Conservation (phyloP, 2,329 filamentous ascomycete species). For the Cercospora janseana region DNA sequence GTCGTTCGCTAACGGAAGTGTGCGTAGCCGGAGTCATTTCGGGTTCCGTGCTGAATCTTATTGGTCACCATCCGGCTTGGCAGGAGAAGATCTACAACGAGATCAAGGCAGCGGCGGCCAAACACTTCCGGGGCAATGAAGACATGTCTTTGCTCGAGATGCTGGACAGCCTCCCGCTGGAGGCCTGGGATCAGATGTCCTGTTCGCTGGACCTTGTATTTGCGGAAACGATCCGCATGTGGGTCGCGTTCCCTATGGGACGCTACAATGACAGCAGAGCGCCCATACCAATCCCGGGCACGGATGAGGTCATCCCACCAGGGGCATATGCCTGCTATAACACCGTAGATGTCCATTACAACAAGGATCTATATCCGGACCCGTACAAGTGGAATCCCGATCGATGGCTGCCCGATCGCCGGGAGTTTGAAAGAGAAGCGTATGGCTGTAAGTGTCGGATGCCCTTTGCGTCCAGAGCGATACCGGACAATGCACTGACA, state of each 20-base stretch:
- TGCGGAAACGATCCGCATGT: background rate
- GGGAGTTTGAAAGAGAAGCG: background rate
- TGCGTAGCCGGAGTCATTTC: no score
- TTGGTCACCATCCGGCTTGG: no score
- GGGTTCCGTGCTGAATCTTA: no score
- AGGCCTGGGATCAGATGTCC: background rate
- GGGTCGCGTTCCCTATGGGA: background rate
- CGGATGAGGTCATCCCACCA: slow-evolving; percentile 29
- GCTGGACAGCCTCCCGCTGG: background rate
- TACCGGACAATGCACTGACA: no score
- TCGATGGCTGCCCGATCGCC: background rate
- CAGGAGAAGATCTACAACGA: no score
- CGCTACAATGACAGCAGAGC: background rate
- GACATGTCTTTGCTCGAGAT: background rate
- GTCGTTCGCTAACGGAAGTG: no score
- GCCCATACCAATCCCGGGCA: background rate
- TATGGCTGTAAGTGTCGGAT: background rate
- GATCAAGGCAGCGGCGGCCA: no score
- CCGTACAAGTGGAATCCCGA: background rate
- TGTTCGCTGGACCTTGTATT: background rate
- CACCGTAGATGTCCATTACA: slow-evolving; percentile 30
- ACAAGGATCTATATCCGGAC: slow-evolving; percentile 23
- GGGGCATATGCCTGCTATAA: slow-evolving; percentile 27
- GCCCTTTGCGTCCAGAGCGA: no score
- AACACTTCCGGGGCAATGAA: no score